Conservation (phyloP, 768 basidiomycete genomes). For the Hebeloma cylindrosporum region DNA sequence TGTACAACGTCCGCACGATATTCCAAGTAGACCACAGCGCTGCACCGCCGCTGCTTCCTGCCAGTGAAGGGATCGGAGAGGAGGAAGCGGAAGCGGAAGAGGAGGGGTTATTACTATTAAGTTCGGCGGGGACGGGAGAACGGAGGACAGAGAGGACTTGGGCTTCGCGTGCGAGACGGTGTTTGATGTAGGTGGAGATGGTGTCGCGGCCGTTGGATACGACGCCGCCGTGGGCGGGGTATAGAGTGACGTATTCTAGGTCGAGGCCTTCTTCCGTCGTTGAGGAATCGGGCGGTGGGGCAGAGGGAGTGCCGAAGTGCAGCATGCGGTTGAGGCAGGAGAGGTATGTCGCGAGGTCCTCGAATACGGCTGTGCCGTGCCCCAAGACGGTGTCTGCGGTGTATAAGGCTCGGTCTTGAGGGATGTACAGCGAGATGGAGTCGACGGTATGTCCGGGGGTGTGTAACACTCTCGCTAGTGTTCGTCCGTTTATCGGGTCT, state of each 20-base stretch:
- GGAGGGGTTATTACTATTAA: conserved; percentile 2
- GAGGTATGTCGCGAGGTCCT: conserved; percentile 75
- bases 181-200: conserved; percentile 73
- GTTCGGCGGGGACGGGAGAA: conserved; percentile 29
- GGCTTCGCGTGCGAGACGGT: conserved; percentile 77
- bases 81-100: too few species aligned
- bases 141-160: conserved; percentile 65
- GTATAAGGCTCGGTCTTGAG: conserved; percentile 74
- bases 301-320: conserved; percentile 33
- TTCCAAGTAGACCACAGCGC: conserved; percentile 61
- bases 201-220: conserved; percentile 59
- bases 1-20: conserved; percentile 67
- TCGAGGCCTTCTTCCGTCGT: conserved; percentile 12
- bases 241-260: conserved; percentile 50
- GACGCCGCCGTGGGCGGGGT: conserved; percentile 88
- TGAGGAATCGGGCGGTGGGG: conserved; percentile 1
- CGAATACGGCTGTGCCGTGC: conserved; percentile 87
- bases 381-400: conserved; percentile 92
- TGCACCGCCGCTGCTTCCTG: conserved; percentile 10
- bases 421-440: conserved; percentile 73
- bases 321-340: conserved; percentile 60
- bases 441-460: conserved; percentile 92
- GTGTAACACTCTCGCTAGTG: conserved; percentile 65
- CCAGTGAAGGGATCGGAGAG: neutral
- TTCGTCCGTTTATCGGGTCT: conserved; percentile 27